Base-by-base conservation (phyloP, 1,284 basidiomycete genomes). In the Blastosporella zonata region DNA sequence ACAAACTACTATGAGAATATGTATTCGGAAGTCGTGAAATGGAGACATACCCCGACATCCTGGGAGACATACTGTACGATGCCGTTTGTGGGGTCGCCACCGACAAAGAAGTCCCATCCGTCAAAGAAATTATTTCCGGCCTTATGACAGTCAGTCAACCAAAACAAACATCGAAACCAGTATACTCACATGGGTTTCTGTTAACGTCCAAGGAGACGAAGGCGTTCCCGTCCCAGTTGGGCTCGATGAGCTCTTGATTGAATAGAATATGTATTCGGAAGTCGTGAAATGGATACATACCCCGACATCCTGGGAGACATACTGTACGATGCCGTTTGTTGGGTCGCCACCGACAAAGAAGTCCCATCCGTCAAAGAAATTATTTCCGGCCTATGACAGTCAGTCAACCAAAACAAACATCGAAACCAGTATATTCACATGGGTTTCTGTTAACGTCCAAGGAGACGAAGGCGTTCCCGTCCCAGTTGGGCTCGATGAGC, bases 321-420 rank as follows among this genome's bases (percentile, higher is more conserved):
- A 31, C 33, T 29, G 17, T 37, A 10, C 23, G 56, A 66, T 69
- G 59, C 93, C 93, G 63, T 89, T 71, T 0, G 92, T 97, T 0
- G 93, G 90, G 70, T 96, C 93, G 1, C 71, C 58, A 44, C 60
- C 71, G 13, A 73, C 77, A 68, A 78, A 90, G 67, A 93, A 95
- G 57, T 78, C 63, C 87, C 87, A 95, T 45, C 82, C 82, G 61
- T 87, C 71, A 58, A 93, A 95, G 72, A 94, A 95, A 38, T 70
- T 71, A 43, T 67, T 69, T 10, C 87, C 87, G 53, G 75, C 65
- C 82, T 86, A 55, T 21, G 52, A 29, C 23, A 31, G 12, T 31
- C 29, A 20, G n/a, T 35, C 50, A 48, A 17, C 29, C 46, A 45
- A 20, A 22, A 50, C 28, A 38, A 10, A 12, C 7, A 9, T 29